A percentile compares a stretch with the other conserved stretches of the same genome.
Evolutionary conservation across 164 flowering plant genomes (phyloP).

Genomic region (Berberis vulgaris): DNA sequence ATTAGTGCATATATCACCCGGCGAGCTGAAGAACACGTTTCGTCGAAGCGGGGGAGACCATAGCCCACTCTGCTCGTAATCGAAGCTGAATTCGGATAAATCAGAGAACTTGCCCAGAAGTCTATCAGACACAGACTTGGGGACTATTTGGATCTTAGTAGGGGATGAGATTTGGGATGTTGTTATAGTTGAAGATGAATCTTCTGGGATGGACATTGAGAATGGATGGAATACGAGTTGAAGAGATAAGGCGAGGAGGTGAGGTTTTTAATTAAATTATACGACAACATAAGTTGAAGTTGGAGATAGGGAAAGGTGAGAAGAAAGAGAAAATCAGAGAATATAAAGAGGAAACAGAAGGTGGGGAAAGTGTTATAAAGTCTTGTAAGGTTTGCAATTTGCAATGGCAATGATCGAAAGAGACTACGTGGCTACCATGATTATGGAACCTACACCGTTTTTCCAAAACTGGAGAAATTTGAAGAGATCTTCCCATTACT

Average conservation of each 20-base stretch:
- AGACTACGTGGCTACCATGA: conserved; percentile 11
- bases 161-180: conserved; percentile 1
- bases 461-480: too few relatives aligned
- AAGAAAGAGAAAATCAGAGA: background rate
- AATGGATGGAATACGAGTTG: background rate
- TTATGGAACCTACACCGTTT: background rate
- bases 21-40: conserved; percentile 38
- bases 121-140: conserved; percentile 42
- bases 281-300: background rate
- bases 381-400: conserved; percentile 19
- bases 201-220: conserved; percentile 8
- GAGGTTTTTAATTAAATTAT: background rate
- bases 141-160: conserved; percentile 35
- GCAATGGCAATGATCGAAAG: conserved; percentile 18
- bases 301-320: background rate
- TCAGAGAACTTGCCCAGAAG: conserved; percentile 66
- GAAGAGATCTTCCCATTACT: too few relatives aligned
- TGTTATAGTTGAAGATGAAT: conserved; percentile 7
- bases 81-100: conserved; percentile 47
- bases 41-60: conserved; percentile 80
- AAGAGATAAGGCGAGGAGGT: background rate
- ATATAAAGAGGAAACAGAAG: background rate
- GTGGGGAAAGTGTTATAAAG: conserved; percentile 11
- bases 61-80: conserved; percentile 55
- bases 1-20: conserved; percentile 29